Conservation (phyloP, 257 asterid species). For the Ophiorrhiza pumila region DNA sequence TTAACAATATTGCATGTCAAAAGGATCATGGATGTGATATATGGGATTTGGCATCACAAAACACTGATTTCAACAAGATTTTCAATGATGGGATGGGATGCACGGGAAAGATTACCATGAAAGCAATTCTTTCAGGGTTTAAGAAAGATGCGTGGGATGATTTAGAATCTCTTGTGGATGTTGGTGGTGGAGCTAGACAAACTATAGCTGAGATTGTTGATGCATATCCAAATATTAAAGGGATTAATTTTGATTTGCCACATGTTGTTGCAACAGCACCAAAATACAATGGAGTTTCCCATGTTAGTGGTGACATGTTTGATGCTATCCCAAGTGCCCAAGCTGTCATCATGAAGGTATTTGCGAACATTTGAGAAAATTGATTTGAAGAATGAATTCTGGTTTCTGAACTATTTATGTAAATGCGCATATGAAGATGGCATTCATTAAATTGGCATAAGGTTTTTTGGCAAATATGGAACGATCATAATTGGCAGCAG, state of each 20-base stretch:
- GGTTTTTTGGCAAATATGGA: too few species aligned
- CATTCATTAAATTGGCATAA: too few species aligned
- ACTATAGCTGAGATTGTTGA: conserved; percentile 5
- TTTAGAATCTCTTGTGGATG: conserved; percentile 1
- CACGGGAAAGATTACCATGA: neutral
- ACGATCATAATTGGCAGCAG: too few species aligned
- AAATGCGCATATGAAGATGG: too few species aligned
- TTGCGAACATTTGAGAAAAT: too few species aligned
- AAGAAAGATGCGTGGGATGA: neutral
- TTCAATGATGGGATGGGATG: conserved; percentile 13
- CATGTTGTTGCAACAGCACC: conserved; percentile 13
- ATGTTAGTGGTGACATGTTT: conserved; percentile 19
- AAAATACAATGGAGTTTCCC: conserved; percentile 5
- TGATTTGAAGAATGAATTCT: too few species aligned
- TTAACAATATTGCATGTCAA: conserved; percentile 5
- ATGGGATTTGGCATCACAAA: conserved; percentile 8
- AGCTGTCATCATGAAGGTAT: conserved; percentile 15
- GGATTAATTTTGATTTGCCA: conserved; percentile 16
- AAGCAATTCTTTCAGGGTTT: neutral
- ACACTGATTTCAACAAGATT: conserved; percentile 7
- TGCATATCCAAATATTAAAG: conserved; percentile 5
- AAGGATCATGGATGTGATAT: conserved; percentile 10
- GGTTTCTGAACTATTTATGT: too few species aligned
- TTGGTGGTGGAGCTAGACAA: conserved; percentile 1
- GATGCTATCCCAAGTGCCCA: conserved; percentile 7